phyloP scores from a whole-genome alignment of 352 stramenopile genomes.

The Pythium utonaiense region DNA sequence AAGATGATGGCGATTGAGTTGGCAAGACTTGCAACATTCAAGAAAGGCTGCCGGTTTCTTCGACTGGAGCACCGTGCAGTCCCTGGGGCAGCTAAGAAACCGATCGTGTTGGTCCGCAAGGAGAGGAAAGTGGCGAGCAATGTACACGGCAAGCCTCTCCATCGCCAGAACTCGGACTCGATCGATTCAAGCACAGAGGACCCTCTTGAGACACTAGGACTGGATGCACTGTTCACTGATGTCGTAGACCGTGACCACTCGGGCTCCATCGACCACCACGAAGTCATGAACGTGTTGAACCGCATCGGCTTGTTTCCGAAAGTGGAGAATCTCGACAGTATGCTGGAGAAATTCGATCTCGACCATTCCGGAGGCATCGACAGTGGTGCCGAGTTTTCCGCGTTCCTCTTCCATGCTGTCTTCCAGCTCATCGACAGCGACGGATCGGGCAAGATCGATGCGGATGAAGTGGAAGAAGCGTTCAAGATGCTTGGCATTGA shows the following conservation, averaged over 20 bases:
- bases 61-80: slow-evolving; percentile 49
- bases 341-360: slow-evolving; percentile 55
- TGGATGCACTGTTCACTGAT: slow-evolving; percentile 62
- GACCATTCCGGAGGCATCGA: slow-evolving; percentile 47
- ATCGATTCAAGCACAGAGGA: slow-evolving; percentile 30
- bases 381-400: slow-evolving; percentile 48
- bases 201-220: slow-evolving; percentile 44
- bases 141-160: slow-evolving; percentile 6
- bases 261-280: slow-evolving; percentile 44
- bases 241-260: slow-evolving; percentile 62
- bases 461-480: slow-evolving; percentile 63
- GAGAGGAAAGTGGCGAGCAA: slow-evolving; percentile 28
- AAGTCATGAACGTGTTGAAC: slow-evolving; percentile 62
- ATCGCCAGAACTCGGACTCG: slow-evolving; percentile 3
- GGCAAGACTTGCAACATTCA: slow-evolving; percentile 59
- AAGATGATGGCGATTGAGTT: slow-evolving; percentile 77
- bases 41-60: slow-evolving; percentile 73
- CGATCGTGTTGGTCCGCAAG: slow-evolving; percentile 45
- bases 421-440: slow-evolving; percentile 79
- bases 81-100: slow-evolving; percentile 25
- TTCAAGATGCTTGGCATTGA: slow-evolving; percentile 68
- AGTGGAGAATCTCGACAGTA: slow-evolving; percentile 37
- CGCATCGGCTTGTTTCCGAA: slow-evolving; percentile 60
- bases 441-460: slow-evolving; percentile 71
- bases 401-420: slow-evolving; percentile 69